Conservation (phyloP, 768 basidiomycete genomes). For the Lentinula edodes region DNA sequence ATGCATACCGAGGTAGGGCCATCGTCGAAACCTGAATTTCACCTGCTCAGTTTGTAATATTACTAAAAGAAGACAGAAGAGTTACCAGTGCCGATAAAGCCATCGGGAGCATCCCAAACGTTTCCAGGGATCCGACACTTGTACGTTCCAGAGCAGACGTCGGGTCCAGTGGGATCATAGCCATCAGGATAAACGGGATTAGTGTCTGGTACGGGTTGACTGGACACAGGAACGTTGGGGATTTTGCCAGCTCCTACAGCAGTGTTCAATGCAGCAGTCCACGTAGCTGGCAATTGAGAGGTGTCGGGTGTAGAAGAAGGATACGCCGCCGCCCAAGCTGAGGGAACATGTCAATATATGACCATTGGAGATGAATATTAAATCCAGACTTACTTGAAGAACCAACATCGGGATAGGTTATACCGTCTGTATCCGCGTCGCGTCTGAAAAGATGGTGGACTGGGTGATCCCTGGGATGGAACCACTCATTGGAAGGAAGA, state of each 20-base stretch:
- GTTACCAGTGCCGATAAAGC: slow-evolving; percentile 43
- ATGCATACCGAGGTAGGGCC: slow-evolving; percentile 52
- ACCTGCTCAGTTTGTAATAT: not conserved
- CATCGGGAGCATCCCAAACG: slow-evolving; percentile 72
- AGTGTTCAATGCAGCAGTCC: slow-evolving; percentile 65
- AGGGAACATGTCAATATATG: not conserved
- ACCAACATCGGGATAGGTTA: slow-evolving; percentile 50
- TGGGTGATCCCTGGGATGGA: slow-evolving; percentile 55
- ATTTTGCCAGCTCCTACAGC: slow-evolving; percentile 69
- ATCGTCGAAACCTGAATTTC: slow-evolving; percentile 62
- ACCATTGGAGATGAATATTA: not conserved
- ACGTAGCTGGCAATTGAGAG: slow-evolving; percentile 51
- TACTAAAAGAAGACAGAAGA: not conserved
- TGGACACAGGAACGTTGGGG: slow-evolving; percentile 57
- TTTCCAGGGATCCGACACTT: slow-evolving; percentile 59
- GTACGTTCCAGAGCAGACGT: slow-evolving; percentile 75
- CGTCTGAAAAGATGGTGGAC: slow-evolving; percentile 62
- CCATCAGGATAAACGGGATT: slow-evolving; percentile 44
- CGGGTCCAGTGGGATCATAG: slow-evolving; percentile 35
- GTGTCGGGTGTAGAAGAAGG: slow-evolving; percentile 48
- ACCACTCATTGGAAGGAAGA: slow-evolving; percentile 47
- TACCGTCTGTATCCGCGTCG: slow-evolving; percentile 37
- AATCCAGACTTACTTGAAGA: slow-evolving; percentile 38
- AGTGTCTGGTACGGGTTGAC: slow-evolving; percentile 21
- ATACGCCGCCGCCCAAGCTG: slow-evolving; percentile 62